phyloP scores from a whole-genome alignment of 148 eudicot species.

The Rheum nobile region DNA sequence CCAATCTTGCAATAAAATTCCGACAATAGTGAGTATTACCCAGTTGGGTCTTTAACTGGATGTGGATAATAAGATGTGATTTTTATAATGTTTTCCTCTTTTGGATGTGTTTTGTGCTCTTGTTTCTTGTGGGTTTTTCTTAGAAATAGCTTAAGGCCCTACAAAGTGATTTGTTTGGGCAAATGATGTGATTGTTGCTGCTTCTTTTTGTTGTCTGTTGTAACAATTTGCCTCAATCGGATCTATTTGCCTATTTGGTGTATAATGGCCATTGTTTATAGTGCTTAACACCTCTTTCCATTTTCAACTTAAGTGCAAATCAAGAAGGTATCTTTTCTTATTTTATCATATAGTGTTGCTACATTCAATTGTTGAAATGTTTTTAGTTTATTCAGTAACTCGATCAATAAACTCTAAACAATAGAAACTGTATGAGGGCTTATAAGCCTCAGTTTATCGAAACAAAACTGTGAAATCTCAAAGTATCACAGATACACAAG shows the following conservation, averaged over 20 bases:
- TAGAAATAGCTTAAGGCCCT: too few species aligned
- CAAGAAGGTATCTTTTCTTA: conserved; percentile 15
- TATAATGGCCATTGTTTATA: conserved; percentile 33
- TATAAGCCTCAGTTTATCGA: too few species aligned
- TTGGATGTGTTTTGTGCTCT: not conserved
- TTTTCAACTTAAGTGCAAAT: conserved; percentile 42
- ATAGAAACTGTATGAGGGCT: too few species aligned
- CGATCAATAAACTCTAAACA: too few species aligned
- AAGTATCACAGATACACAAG: too few species aligned
- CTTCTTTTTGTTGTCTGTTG: conserved; percentile 32
- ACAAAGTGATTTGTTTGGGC: too few species aligned
- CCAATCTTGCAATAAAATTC: not conserved
- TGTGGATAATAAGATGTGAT: not conserved
- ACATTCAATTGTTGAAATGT: too few species aligned
- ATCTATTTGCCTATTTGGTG: conserved; percentile 82
- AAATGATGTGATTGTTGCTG: too few species aligned
- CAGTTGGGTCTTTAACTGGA: not conserved
- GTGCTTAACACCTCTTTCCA: conserved; percentile 11
- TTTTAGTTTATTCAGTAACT: too few species aligned
- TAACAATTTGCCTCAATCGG: conserved; percentile 42
- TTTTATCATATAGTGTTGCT: conserved; percentile 7
- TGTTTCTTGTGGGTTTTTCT: not conserved
- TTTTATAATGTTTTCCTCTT: not conserved
- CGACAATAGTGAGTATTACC: not conserved
- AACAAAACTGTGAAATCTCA: too few species aligned